Evolutionary conservation across 148 eudicot genomes (phyloP).

Genomic region (Fagopyrum homotropicum): DNA sequence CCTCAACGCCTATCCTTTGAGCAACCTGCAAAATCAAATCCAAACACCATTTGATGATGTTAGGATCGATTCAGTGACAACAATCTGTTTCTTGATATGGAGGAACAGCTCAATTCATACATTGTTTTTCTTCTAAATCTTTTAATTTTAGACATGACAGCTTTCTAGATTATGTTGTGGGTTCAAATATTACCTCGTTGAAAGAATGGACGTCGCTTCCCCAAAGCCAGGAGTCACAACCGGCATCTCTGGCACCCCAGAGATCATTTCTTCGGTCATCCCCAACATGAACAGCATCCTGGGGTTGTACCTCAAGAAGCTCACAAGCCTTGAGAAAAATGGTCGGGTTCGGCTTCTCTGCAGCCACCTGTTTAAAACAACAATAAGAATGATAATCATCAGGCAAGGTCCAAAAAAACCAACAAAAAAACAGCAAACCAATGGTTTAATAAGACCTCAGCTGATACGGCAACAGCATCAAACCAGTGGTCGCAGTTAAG

Average conservation of each 20-base stretch:
- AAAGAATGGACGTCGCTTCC: conserved; percentile 92
- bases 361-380: conserved; percentile 58
- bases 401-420: neutral
- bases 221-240: conserved; percentile 99
- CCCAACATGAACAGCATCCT: conserved; percentile 96
- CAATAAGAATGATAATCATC: neutral
- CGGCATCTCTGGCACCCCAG: conserved; percentile 99
- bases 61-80: neutral
- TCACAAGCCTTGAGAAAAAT: conserved; percentile 95
- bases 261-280: conserved; percentile 96
- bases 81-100: neutral
- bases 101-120: neutral
- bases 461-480: conserved; percentile 97
- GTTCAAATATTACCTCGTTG: conserved; percentile 50
- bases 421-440: neutral
- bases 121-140: too few relatives aligned
- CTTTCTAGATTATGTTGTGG: neutral
- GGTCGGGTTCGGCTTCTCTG: conserved; percentile 97
- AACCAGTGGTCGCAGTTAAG: conserved; percentile 96
- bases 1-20: conserved; percentile 67
- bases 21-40: conserved; percentile 50
- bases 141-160: too few relatives aligned
- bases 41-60: too few relatives aligned
- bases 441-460: conserved; percentile 28
- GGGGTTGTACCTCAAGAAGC: conserved; percentile 71